Evolutionary conservation across 2,329 filamentous ascomycete species (phyloP).

Genomic region (Coniosporium tulheliwenetii): DNA sequence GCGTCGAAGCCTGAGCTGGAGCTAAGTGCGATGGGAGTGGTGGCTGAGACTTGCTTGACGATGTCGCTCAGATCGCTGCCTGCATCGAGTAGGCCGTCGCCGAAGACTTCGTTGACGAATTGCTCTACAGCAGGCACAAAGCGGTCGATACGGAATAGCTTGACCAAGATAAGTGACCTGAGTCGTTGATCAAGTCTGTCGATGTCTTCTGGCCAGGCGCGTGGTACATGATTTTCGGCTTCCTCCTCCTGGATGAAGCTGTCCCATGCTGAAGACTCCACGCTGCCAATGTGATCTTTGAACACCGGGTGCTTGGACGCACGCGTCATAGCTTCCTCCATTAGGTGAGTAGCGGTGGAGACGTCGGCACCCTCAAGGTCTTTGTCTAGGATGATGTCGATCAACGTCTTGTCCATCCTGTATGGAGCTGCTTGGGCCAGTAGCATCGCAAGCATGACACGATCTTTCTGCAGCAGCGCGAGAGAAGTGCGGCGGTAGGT

Average conservation of each 20-base stretch:
- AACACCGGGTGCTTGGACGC: conserved; percentile 57
- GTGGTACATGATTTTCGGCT: conserved; percentile 70
- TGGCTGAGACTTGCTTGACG: conserved; percentile 68
- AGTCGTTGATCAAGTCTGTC: conserved; percentile 61
- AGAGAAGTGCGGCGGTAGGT: conserved; percentile 89
- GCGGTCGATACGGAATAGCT: conserved; percentile 86
- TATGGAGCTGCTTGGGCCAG: conserved; percentile 93
- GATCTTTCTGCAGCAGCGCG: conserved; percentile 82
- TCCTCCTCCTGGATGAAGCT: conserved; percentile 73
- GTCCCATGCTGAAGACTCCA: conserved; percentile 55
- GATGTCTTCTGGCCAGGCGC: conserved; percentile 51
- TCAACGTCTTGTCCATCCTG: conserved; percentile 78
- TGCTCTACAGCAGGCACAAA: conserved; percentile 85
- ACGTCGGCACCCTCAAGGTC: conserved; percentile 63
- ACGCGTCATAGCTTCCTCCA: conserved; percentile 51
- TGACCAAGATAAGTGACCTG: conserved; percentile 74
- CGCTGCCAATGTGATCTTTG: conserved; percentile 52
- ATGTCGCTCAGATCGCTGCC: conserved; percentile 76
- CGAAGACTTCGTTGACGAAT: conserved; percentile 81
- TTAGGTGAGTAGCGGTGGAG: conserved; percentile 49
- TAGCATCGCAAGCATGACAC: conserved; percentile 85
- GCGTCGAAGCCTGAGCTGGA: conserved; percentile 96
- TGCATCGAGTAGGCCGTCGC: conserved; percentile 64
- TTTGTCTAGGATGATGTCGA: conserved; percentile 75
- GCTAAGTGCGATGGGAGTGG: conserved; percentile 75